phyloP scores from a whole-genome alignment of 306 rosid species.

The Acacia crassicarpa region DNA sequence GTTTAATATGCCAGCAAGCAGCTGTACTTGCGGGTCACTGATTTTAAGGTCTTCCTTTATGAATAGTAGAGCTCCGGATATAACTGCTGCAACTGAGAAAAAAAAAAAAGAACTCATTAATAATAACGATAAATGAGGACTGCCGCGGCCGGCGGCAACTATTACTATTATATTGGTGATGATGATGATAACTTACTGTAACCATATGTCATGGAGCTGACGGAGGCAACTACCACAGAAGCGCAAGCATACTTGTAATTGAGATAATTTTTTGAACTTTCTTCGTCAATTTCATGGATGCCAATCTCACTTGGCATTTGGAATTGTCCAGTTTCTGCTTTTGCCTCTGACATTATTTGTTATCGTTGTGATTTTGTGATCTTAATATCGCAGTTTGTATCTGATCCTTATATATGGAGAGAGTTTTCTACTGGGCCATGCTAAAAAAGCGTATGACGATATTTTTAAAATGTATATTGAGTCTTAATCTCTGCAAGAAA shows the following conservation, averaged over 20 bases:
- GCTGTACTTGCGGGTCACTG: slow-evolving; percentile 53
- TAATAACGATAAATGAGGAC: too few relatives aligned
- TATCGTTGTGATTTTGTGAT: not conserved
- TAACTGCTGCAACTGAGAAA: slow-evolving; percentile 61
- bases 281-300: not conserved
- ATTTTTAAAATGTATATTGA: not conserved
- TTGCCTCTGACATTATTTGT: not conserved
- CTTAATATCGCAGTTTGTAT: not conserved
- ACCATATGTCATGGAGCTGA: slow-evolving; percentile 57
- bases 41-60: slow-evolving; percentile 70
- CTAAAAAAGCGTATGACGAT: not conserved
- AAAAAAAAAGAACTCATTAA: not conserved
- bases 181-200: slow-evolving; percentile 20
- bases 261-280: slow-evolving; percentile 18
- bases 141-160: too few relatives aligned
- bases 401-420: not conserved
- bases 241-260: slow-evolving; percentile 53
- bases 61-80: slow-evolving; percentile 81
- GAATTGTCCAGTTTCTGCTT: not conserved
- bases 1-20: slow-evolving; percentile 68
- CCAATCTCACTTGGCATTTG: not conserved
- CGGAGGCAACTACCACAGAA: slow-evolving; percentile 53
- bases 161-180: too few relatives aligned
- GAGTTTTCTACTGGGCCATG: not conserved
- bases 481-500: too few relatives aligned